phyloP scores from a whole-genome alignment of 2,329 filamentous ascomycete species.

The Neonectria magnoliae region DNA sequence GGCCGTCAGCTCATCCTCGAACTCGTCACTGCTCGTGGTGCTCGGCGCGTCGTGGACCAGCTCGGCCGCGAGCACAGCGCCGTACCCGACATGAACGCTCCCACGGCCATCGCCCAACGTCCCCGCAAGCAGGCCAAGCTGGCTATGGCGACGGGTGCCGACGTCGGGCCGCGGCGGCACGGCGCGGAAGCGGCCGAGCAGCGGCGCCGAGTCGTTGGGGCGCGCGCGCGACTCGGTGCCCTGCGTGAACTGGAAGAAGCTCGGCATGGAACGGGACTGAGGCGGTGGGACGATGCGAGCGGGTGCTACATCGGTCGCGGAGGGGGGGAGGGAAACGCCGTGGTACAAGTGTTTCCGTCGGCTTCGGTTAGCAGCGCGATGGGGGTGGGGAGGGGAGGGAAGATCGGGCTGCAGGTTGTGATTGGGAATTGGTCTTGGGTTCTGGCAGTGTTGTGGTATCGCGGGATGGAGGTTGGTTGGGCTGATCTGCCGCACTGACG shows the following conservation, averaged over 20 bases:
- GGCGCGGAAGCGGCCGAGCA: slow-evolving; percentile 73
- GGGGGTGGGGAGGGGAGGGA: too few species aligned
- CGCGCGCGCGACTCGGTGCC: slow-evolving; percentile 67
- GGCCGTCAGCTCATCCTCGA: slow-evolving; percentile 47
- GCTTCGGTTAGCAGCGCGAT: not conserved
- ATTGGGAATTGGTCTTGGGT: not conserved
- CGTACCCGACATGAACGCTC: slow-evolving; percentile 67
- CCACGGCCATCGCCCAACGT: slow-evolving; percentile 52
- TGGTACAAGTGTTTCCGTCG: not conserved
- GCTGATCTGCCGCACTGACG: not conserved
- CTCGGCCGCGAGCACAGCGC: slow-evolving; percentile 59
- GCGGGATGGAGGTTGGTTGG: not conserved
- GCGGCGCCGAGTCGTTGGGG: slow-evolving; percentile 65
- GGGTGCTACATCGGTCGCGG: slow-evolving; percentile 30
- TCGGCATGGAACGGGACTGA: slow-evolving; percentile 60
- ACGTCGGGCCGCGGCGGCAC: slow-evolving; percentile 58
- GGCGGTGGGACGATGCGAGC: slow-evolving; percentile 4
- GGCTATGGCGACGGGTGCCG: slow-evolving; percentile 45
- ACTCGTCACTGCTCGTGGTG: slow-evolving; percentile 40
- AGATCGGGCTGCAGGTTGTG: not conserved
- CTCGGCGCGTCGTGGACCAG: slow-evolving; percentile 46
- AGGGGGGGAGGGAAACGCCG: not conserved
- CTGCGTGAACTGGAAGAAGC: slow-evolving; percentile 75
- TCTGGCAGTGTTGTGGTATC: not conserved
- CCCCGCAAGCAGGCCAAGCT: slow-evolving; percentile 53